A percentile compares a stretch with the other conserved stretches of the same genome.
phyloP scores from a whole-genome alignment of 2,329 filamentous ascomycete genomes.

The Daldinia sp. region DNA sequence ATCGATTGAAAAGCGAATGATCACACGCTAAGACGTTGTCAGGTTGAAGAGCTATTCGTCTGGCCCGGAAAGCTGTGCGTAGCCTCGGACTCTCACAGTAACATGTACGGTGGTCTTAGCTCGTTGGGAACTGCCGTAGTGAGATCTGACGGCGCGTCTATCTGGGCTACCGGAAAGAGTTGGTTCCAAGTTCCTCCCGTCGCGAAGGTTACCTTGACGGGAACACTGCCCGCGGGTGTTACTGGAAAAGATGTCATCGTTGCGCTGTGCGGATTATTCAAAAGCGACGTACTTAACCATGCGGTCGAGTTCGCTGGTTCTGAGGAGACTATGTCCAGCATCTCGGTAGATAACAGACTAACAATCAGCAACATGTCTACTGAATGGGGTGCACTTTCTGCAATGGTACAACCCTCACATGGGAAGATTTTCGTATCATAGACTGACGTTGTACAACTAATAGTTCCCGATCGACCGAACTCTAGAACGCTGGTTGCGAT shows the following conservation, averaged over 20 bases:
- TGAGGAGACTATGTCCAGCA: constrained; percentile 75
- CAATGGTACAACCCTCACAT: constrained; percentile 80
- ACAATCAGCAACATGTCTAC: constrained; percentile 84
- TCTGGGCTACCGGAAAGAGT: constrained; percentile 83
- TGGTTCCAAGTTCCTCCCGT: constrained; percentile 93
- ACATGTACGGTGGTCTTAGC: constrained; percentile 84
- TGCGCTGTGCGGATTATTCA: constrained; percentile 77
- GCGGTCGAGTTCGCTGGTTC: constrained; percentile 87
- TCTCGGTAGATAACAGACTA: constrained; percentile 76
- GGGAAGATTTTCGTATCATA: too few species aligned
- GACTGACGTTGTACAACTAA: too few species aligned
- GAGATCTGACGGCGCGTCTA: constrained; percentile 85
- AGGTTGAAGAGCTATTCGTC: constrained; percentile 74
- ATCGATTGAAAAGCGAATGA: not conserved
- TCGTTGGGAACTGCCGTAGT: constrained; percentile 82
- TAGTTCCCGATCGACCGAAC: constrained; percentile 82
- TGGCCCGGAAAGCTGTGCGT: constrained; percentile 89
- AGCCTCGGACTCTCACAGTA: constrained; percentile 79
- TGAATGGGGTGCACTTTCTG: constrained; percentile 76
- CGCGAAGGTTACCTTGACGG: constrained; percentile 77
- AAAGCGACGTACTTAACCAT: constrained; percentile 90
- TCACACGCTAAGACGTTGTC: not conserved
- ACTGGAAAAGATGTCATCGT: constrained; percentile 93
- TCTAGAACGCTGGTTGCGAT: constrained; percentile 76
- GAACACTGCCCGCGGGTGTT: constrained; percentile 14